Evolutionary conservation across 2,329 filamentous ascomycete species (phyloP).

Genomic region (Pseudocercospora musae): DNA sequence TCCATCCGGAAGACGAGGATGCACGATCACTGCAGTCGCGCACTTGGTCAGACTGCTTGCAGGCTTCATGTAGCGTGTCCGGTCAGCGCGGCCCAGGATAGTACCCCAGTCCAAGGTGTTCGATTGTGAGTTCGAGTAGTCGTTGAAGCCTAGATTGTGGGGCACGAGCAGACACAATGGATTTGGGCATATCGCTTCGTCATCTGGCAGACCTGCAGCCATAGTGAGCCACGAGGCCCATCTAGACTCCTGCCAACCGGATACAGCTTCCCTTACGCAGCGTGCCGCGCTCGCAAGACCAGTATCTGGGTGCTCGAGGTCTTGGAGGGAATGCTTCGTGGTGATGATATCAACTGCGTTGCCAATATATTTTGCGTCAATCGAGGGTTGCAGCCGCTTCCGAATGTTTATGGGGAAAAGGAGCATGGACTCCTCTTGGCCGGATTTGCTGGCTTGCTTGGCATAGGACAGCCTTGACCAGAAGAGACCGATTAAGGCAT

Average conservation of each 20-base stretch:
- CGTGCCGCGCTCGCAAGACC: constrained; percentile 14
- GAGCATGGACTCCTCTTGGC: constrained; percentile 8
- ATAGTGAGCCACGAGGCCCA: constrained; percentile 17
- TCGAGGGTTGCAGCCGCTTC: constrained; percentile 11
- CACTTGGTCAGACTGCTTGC: constrained; percentile 10
- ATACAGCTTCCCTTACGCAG: constrained; percentile 13
- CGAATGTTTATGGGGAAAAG: constrained; percentile 21
- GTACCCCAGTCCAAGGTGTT: constrained; percentile 16
- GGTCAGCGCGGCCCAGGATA: constrained; percentile 12
- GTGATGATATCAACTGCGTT: constrained; percentile 18
- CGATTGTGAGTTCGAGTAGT: constrained; percentile 18
- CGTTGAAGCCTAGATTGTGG: constrained; percentile 21
- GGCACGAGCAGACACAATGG: constrained; percentile 14
- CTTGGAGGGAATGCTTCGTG: neutral
- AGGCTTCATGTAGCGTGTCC: constrained; percentile 15
- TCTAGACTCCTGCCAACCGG: constrained; percentile 9
- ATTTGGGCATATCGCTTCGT: constrained; percentile 18
- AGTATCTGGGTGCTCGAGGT: constrained; percentile 5
- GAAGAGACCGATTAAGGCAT: constrained; percentile 20
- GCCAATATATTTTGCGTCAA: constrained; percentile 16
- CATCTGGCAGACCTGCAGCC: constrained; percentile 12
- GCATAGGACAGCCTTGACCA: constrained; percentile 16
- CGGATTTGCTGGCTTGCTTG: constrained; percentile 10
- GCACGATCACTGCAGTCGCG: constrained; percentile 17
- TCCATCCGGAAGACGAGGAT: constrained; percentile 17